These are phyloP conservation scores for Termitomyces eurrhizus DNA, from an alignment of 768 basidiomycete species.

Conservation along the genomic window DNA sequence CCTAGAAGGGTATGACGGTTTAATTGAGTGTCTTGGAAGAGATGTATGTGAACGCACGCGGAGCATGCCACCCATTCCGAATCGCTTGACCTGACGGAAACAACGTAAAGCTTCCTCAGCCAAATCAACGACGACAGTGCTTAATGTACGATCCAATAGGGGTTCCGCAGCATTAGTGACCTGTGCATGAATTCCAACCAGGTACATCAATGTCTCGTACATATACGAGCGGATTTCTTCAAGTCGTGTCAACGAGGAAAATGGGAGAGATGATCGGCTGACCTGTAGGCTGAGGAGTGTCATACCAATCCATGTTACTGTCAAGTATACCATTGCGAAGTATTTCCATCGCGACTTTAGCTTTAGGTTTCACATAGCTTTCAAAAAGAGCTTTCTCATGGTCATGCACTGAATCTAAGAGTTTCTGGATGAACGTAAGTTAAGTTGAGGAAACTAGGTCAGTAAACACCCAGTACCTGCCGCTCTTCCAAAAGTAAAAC, in stretches of 20 bases:
- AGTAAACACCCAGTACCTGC: constrained; percentile 39
- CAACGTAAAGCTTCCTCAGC: constrained; percentile 79
- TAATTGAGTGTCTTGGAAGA: background rate
- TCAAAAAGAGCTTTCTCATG: constrained; percentile 90
- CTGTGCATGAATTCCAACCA: constrained; percentile 92
- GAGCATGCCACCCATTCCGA: constrained; percentile 99
- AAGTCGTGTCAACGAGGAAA: background rate
- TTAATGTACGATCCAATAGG: constrained; percentile 79
- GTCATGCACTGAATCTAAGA: constrained; percentile 74
- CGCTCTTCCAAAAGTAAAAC: constrained; percentile 69
- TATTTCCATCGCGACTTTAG: constrained; percentile 59
- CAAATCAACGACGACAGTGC: constrained; percentile 76
- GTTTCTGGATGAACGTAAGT: constrained; percentile 38
- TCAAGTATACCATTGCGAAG: constrained; percentile 80
- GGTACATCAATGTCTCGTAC: constrained; percentile 80
- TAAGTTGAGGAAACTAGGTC: background rate
- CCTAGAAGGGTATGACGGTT: constrained; percentile 42
- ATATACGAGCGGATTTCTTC: constrained; percentile 91
- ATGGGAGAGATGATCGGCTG: constrained; percentile 24
- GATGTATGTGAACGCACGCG: constrained; percentile 51
- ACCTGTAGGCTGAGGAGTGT: constrained; percentile 89
- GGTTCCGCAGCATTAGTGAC: constrained; percentile 76
- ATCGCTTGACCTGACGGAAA: constrained; percentile 86
- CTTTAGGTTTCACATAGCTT: constrained; percentile 80
- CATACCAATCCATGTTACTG: constrained; percentile 87